Evolutionary conservation across 2,329 filamentous ascomycete genomes (phyloP).

Genomic region (Botrytis porri): DNA sequence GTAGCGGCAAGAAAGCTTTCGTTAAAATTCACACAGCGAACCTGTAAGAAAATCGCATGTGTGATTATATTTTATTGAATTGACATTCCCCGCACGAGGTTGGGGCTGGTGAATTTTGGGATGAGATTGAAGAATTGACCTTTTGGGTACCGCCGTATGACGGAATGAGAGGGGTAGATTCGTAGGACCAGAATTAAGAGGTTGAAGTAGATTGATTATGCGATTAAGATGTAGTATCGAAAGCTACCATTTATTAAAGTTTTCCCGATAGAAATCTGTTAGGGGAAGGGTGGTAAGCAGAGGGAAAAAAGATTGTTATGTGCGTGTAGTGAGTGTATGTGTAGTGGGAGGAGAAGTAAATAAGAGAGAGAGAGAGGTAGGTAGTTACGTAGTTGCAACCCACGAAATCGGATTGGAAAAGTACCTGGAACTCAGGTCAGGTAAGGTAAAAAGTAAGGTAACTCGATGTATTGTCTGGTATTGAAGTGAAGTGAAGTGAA

Average conservation of each 20-base stretch:
- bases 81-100: neutral
- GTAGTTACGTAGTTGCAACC: constrained; percentile 2
- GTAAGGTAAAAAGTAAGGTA: neutral
- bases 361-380: neutral
- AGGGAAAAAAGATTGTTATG: neutral
- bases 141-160: neutral
- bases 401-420: neutral
- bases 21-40: constrained; percentile 22
- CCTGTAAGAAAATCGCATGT: constrained; percentile 28
- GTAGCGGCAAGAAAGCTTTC: constrained; percentile 28
- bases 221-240: neutral
- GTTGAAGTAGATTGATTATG: neutral
- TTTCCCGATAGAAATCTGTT: neutral
- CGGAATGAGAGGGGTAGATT: neutral
- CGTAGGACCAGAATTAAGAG: neutral
- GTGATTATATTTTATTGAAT: constrained; percentile 12
- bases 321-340: neutral
- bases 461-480: neutral
- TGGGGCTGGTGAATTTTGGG: neutral
- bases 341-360: neutral
- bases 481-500: neutral
- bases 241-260: neutral
- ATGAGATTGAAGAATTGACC: neutral
- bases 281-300: neutral
- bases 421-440: neutral